Conservation (phyloP, 106 monocot genomes). For the Platanthera guangdongensis region DNA sequence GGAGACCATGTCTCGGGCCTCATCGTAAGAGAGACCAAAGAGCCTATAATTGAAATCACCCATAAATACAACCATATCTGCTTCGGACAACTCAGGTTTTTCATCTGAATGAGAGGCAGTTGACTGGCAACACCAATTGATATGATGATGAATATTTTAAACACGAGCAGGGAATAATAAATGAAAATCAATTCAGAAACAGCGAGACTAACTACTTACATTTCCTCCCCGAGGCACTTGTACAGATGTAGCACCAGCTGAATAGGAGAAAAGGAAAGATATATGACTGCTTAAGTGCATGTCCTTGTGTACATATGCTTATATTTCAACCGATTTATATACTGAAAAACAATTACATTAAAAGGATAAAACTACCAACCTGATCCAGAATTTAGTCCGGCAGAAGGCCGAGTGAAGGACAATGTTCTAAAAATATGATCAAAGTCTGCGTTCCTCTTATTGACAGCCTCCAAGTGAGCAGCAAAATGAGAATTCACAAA, state of each 20-base stretch:
- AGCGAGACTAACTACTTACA: conserved; percentile 26
- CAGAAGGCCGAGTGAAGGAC: conserved; percentile 45
- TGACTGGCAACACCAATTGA: conserved; percentile 21
- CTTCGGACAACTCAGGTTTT: conserved; percentile 59
- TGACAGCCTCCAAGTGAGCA: conserved; percentile 71
- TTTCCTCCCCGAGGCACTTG: conserved; percentile 32
- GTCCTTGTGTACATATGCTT: background rate
- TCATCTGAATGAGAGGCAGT: conserved; percentile 39
- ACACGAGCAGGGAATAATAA: background rate
- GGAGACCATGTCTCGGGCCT: conserved; percentile 74
- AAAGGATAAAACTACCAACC: conserved; percentile 19
- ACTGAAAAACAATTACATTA: background rate
- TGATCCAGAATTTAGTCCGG: conserved; percentile 31
- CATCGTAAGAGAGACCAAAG: conserved; percentile 50
- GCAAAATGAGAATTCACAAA: conserved; percentile 75
- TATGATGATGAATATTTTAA: background rate
- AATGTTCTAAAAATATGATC: conserved; percentile 57
- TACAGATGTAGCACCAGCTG: conserved; percentile 46
- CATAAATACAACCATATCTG: conserved; percentile 65
- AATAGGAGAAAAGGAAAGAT: conserved; percentile 6
- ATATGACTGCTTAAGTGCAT: background rate
- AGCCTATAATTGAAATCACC: conserved; percentile 80
- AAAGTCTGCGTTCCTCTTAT: conserved; percentile 58
- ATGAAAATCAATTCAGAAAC: background rate
- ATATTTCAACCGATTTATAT: background rate